Evolutionary conservation across 257 asterid genomes (phyloP).

Genomic region (Handroanthus guayacan): DNA sequence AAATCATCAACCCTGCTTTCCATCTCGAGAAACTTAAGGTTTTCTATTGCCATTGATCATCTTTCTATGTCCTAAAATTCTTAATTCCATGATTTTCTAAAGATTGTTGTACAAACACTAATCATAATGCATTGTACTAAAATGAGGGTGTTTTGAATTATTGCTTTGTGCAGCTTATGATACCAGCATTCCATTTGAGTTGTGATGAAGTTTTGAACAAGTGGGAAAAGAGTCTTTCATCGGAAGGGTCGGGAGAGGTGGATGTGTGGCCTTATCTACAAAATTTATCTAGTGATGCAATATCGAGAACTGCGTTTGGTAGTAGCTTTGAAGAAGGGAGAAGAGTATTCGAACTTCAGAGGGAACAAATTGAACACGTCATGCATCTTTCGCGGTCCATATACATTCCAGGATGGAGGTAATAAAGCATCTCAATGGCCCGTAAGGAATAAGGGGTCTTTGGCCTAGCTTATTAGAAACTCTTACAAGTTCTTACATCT

Average conservation of each 20-base stretch:
- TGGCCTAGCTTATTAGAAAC: too few relatives aligned
- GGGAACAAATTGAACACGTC: conserved; percentile 46
- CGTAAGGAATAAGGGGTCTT: too few relatives aligned
- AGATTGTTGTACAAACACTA: too few relatives aligned
- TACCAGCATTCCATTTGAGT: conserved; percentile 50
- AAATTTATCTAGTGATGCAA: conserved; percentile 43
- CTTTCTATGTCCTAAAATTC: background rate
- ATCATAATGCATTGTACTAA: too few relatives aligned
- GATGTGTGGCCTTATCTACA: conserved; percentile 59
- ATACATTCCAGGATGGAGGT: conserved; percentile 59
- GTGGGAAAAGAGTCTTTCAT: conserved; percentile 45
- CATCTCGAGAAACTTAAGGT: conserved; percentile 61
- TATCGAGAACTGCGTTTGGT: conserved; percentile 63
- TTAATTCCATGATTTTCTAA: background rate
- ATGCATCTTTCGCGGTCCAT: conserved; percentile 29
- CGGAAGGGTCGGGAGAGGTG: conserved; percentile 40
- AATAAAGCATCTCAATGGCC: background rate
- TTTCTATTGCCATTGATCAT: background rate
- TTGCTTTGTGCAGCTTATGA: conserved; percentile 45
- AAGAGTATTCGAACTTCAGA: conserved; percentile 52
- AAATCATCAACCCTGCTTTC: conserved; percentile 65
- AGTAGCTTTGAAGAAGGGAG: conserved; percentile 60
- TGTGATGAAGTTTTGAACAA: conserved; percentile 46
- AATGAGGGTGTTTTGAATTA: background rate
- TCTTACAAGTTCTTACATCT: too few relatives aligned